Evolutionary conservation across 1,284 basidiomycete species (phyloP).

Genomic region (Thecaphora thlaspeos): DNA sequence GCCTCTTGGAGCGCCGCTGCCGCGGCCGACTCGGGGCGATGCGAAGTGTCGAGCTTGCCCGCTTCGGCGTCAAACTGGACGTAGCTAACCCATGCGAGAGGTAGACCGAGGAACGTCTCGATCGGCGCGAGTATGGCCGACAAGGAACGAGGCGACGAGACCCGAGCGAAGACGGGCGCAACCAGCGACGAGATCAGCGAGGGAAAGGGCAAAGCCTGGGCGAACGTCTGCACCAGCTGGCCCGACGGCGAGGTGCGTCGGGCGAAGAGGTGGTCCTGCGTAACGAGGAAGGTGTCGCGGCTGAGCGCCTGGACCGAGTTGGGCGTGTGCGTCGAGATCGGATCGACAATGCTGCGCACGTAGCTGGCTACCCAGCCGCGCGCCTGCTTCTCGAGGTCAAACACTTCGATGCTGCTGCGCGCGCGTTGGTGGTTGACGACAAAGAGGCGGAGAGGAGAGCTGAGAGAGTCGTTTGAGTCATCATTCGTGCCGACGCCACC

Average conservation of each 20-base stretch:
- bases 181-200: neutral
- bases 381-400: slow-evolving; percentile 5
- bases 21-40: neutral
- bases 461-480: too few relatives aligned
- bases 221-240: neutral
- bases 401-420: slow-evolving; percentile 15
- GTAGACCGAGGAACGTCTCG: slow-evolving; percentile 66
- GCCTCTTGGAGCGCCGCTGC: neutral
- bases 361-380: slow-evolving; percentile 11
- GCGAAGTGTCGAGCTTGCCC: neutral
- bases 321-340: slow-evolving; percentile 58
- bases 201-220: neutral
- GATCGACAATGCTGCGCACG: slow-evolving; percentile 11
- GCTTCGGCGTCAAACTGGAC: slow-evolving; percentile 25
- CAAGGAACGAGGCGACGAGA: neutral
- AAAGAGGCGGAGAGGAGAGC: slow-evolving; percentile 5
- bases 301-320: slow-evolving; percentile 69
- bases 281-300: slow-evolving; percentile 67
- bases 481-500: too few relatives aligned
- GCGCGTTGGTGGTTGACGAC: slow-evolving; percentile 19
- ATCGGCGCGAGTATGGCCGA: slow-evolving; percentile 58
- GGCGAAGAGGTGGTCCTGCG: slow-evolving; percentile 70
- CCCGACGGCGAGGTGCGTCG: slow-evolving; percentile 58
- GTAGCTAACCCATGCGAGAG: slow-evolving; percentile 63
- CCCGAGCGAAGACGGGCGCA: neutral